Conservation (phyloP, 2,329 filamentous ascomycete species). For the Sphaerulina vaccinii region DNA sequence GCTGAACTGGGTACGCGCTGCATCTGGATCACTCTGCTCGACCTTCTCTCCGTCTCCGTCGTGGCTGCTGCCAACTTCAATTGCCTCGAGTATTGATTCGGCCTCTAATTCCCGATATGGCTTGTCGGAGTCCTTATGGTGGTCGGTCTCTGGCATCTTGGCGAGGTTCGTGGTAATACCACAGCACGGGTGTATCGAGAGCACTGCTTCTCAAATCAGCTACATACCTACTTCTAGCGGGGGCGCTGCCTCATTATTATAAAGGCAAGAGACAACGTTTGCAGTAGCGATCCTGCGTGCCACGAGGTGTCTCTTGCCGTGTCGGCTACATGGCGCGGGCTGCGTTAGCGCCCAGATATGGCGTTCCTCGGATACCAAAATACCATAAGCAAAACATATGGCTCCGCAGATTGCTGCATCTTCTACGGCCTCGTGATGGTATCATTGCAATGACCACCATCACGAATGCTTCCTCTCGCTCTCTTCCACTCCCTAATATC, state of each 20-base stretch:
- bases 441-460: too few species aligned
- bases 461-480: too few species aligned
- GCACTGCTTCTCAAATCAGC: not conserved
- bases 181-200: not conserved
- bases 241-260: too few species aligned
- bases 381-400: too few species aligned
- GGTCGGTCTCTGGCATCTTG: not conserved
- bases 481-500: too few species aligned
- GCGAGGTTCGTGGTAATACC: not conserved
- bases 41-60: slow-evolving; percentile 5
- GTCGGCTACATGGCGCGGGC: too few species aligned
- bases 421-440: too few species aligned
- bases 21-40: slow-evolving; percentile 29
- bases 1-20: slow-evolving; percentile 4
- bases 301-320: not conserved
- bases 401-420: too few species aligned
- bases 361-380: too few species aligned
- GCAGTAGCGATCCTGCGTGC: too few species aligned
- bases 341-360: too few species aligned
- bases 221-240: not conserved
- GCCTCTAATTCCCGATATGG: slow-evolving; percentile 3
- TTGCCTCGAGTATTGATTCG: slow-evolving; percentile 17
- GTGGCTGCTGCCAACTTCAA: slow-evolving; percentile 19
- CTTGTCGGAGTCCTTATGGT: not conserved
- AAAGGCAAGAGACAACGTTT: slow-evolving; percentile 1